These are phyloP conservation scores for Clitopilus passeckerianus DNA, from an alignment of 768 basidiomycete species.

Conservation along the genomic window DNA sequence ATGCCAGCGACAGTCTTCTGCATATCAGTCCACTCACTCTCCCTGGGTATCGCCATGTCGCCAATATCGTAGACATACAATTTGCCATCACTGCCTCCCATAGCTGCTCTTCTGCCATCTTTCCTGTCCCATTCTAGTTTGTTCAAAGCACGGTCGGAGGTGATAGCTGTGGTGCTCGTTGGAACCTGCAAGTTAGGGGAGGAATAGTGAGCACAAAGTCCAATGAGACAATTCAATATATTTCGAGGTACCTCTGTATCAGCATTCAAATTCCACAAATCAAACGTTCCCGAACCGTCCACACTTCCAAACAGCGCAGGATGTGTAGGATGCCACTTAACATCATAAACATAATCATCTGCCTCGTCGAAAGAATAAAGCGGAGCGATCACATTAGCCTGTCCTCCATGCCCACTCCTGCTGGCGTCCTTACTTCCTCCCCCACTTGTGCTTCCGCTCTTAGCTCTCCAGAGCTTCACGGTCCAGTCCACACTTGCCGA, in stretches of 20 bases:
- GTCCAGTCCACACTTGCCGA: conserved; percentile 97
- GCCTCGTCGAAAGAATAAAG: conserved; percentile 96
- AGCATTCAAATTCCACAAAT: conserved; percentile 95
- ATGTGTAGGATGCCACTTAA: conserved; percentile 95
- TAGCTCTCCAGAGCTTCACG: conserved; percentile 92
- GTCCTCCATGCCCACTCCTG: conserved; percentile 62
- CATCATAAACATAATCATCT: conserved; percentile 98
- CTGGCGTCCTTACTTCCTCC: conserved; percentile 49
- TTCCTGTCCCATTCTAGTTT: conserved; percentile 94
- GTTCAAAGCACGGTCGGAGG: conserved; percentile 82
- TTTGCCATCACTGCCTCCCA: conserved; percentile 90
- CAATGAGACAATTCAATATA: not conserved
- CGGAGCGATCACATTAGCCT: conserved; percentile 49
- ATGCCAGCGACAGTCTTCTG: conserved; percentile 82
- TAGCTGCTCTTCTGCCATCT: conserved; percentile 83
- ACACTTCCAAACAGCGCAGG: conserved; percentile 92
- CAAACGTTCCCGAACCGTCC: conserved; percentile 93
- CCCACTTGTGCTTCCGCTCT: conserved; percentile 69
- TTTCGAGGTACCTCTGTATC: conserved; percentile 80
- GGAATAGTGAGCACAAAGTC: conserved; percentile 2
- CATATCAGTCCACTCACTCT: conserved; percentile 91
- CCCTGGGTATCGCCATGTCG: conserved; percentile 82
- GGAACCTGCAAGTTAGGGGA: conserved; percentile 60
- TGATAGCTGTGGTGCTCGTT: conserved; percentile 79
- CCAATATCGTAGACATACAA: conserved; percentile 95